Evolutionary conservation across 176 grass and related monocot genomes (phyloP).

Genomic region (Avena sativa): DNA sequence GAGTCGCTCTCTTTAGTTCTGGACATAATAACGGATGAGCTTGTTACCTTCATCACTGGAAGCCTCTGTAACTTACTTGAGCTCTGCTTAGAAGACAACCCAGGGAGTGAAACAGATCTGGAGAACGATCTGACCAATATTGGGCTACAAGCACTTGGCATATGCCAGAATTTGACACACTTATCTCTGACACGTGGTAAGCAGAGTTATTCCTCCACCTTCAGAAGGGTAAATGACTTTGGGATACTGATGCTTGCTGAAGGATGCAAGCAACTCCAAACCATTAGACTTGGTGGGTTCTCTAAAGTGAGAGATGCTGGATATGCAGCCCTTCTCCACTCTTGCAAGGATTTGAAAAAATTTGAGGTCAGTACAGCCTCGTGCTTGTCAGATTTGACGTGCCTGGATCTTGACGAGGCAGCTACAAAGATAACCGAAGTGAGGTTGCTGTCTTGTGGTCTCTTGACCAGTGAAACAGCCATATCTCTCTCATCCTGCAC

Average conservation of each 20-base stretch:
- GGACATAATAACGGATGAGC: conserved; percentile 73
- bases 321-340: conserved; percentile 81
- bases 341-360: conserved; percentile 79
- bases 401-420: conserved; percentile 78
- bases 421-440: conserved; percentile 73
- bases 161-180: conserved; percentile 71
- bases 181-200: conserved; percentile 76
- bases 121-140: conserved; percentile 76
- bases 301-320: conserved; percentile 96
- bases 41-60: conserved; percentile 66
- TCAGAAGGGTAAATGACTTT: conserved; percentile 89
- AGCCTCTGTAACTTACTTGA: conserved; percentile 68
- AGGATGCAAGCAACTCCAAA: conserved; percentile 86
- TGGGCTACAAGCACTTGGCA: conserved; percentile 79
- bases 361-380: conserved; percentile 76
- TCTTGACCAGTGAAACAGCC: conserved; percentile 82
- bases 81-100: conserved; percentile 87
- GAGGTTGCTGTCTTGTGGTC: conserved; percentile 77
- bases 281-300: conserved; percentile 85
- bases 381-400: conserved; percentile 86
- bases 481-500: conserved; percentile 81
- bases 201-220: conserved; percentile 51
- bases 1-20: conserved; percentile 86
- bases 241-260: conserved; percentile 84
- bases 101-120: conserved; percentile 54